These are phyloP conservation scores for Cryptococcus sp. DNA, from an alignment of 1,284 basidiomycete genomes.

Conservation along the genomic window DNA sequence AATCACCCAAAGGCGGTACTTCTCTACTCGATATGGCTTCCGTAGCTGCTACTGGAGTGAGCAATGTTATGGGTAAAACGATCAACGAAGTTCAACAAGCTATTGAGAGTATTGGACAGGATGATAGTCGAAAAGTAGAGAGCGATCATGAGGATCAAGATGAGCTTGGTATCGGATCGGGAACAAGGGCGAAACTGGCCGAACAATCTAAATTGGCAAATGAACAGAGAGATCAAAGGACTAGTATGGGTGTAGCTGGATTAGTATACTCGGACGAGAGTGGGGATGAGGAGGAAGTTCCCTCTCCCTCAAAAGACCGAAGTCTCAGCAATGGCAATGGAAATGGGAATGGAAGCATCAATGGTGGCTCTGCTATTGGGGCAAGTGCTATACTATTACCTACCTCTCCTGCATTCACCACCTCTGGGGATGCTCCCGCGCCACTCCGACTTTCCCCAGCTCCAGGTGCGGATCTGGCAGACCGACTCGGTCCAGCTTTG, in stretches of 20 bases:
- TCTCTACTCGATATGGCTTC: conserved; percentile 29
- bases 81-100: conserved; percentile 83
- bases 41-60: conserved; percentile 15
- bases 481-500: conserved; percentile 16
- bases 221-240: conserved; percentile 53
- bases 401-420: conserved; percentile 1
- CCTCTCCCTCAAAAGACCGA: neutral
- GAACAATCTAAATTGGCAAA: conserved; percentile 58
- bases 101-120: conserved; percentile 65
- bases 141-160: conserved; percentile 49
- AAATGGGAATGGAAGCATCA: neutral
- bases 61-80: conserved; percentile 68
- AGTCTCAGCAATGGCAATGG: too few species aligned
- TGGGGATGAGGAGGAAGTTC: conserved; percentile 45
- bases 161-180: conserved; percentile 59
- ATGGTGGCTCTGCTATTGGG: conserved; percentile 6
- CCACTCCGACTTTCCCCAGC: neutral
- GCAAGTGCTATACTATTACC: conserved; percentile 2
- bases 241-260: conserved; percentile 35
- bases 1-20: conserved; percentile 13
- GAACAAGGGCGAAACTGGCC: conserved; percentile 61
- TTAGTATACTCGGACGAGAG: conserved; percentile 48
- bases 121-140: conserved; percentile 23
- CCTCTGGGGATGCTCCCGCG: neutral
- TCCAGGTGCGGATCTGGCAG: neutral